Evolutionary conservation across 768 basidiomycete species (phyloP), one percentile per base, ranked within the genome.

Genomic region (Clitopilus passeckerianus): DNA sequence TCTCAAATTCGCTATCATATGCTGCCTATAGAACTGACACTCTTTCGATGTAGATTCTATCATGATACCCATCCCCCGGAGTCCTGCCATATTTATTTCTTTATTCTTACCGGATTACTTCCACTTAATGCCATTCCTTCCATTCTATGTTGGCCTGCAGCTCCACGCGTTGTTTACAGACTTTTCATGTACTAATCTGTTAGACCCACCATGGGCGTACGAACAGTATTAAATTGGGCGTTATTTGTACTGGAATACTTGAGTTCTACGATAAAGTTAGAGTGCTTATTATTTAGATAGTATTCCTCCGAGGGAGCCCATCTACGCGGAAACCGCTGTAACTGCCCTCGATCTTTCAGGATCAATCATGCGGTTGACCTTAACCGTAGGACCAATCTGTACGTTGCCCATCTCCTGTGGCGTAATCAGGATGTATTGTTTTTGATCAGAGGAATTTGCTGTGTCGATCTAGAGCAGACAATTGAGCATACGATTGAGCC

Each of bases 341-440:
- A 18, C 15, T 9, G 46, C 77, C 66, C 87, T 86, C 12, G 83
- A 83, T n/a, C 90, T 81, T 63, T 90, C 87, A 0, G 90, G 90
- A 67, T 91, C 90, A 12, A 75, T 78, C 90, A 95, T 91, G 55
- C 88, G 80, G 61, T 87, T 81, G 1, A 94, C 87, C 15, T 83
- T 81, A 33, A 94, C 91, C 12, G 84, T 84, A 4, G 76, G 75
- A n/a, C 89, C 87, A 56, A 88, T 71, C 23, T 76, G 74, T 54
- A 93, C 76, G 66, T 86, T 89, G 46, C 84, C 84, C 90, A 94
- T 93, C 65, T 91, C 91, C 65, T 93, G 91, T n/a, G 96, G 96
- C 0, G 95, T 97, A 69, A 98, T 98, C 50, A 98, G 80, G 56
- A 98, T 86, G 68, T 93, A 96, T 71, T 98, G 96, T 66, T 92